Evolutionary conservation across 2,329 filamentous ascomycete species (phyloP).

Genomic region (Emmonsia crescens): DNA sequence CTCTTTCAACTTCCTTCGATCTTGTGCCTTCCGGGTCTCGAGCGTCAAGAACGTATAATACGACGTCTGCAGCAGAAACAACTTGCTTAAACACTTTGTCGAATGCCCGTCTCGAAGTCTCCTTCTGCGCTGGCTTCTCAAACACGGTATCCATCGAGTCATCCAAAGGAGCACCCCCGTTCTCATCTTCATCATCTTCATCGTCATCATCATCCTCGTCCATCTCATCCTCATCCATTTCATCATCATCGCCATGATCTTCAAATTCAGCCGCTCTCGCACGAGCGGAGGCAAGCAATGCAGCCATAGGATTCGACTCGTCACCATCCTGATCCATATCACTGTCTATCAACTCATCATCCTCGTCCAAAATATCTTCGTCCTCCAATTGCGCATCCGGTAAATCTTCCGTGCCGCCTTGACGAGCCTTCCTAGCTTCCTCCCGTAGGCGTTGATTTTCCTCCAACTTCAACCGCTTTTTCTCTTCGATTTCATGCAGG

Average conservation of each 20-base stretch:
- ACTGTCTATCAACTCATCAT: conserved; percentile 40
- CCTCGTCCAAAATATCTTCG: conserved; percentile 24
- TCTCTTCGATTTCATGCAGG: conserved; percentile 87
- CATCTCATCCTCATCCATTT: conserved; percentile 40
- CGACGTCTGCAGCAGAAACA: conserved; percentile 75
- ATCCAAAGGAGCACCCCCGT: conserved; percentile 41
- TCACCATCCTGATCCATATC: conserved; percentile 53
- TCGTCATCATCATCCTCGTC: conserved; percentile 37
- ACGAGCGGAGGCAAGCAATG: conserved; percentile 73
- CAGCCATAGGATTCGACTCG: conserved; percentile 77
- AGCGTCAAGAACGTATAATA: conserved; percentile 87
- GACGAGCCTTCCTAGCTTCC: conserved; percentile 42
- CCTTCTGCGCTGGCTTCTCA: conserved; percentile 28
- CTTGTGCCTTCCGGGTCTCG: conserved; percentile 83
- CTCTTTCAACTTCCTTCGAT: conserved; percentile 80
- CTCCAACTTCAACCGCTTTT: conserved; percentile 67
- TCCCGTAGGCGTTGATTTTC: conserved; percentile 62
- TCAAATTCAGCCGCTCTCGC: conserved; percentile 69
- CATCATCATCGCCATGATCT: conserved; percentile 50
- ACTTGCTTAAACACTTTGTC: conserved; percentile 96
- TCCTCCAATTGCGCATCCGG: conserved; percentile 24
- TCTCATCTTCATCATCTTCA: conserved; percentile 36
- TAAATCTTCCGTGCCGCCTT: conserved; percentile 25
- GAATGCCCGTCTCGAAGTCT: conserved; percentile 72
- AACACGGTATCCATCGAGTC: conserved; percentile 40